Evolutionary conservation across 176 grass and related monocot genomes (phyloP).

Genomic region (Dendrocalamus sinicus): DNA sequence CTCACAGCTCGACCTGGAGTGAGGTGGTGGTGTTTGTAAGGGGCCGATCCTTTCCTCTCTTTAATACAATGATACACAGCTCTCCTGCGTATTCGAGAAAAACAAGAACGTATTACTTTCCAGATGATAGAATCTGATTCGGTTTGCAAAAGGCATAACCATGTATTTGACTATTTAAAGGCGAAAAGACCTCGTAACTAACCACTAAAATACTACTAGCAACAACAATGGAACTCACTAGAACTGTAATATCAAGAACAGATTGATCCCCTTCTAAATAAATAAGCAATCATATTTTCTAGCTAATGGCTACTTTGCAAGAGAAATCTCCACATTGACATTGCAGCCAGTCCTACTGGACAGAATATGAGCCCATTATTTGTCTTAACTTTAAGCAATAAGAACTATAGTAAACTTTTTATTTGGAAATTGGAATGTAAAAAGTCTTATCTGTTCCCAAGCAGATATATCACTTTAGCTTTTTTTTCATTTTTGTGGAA

Average conservation of each 20-base stretch:
- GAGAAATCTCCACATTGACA: too few relatives aligned
- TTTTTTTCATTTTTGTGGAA: not conserved
- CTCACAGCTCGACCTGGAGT: too few relatives aligned
- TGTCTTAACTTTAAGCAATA: too few relatives aligned
- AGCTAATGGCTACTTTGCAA: too few relatives aligned
- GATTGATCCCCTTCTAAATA: slow-evolving; percentile 1
- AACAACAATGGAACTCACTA: not conserved
- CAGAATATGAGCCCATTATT: too few relatives aligned
- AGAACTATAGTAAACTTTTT: not conserved
- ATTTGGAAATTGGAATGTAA: not conserved
- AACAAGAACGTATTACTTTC: not conserved
- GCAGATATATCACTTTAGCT: not conserved
- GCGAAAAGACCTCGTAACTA: not conserved
- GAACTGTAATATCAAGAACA: not conserved
- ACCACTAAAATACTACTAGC: not conserved
- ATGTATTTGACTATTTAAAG: not conserved
- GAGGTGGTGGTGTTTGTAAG: too few relatives aligned
- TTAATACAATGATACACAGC: too few relatives aligned
- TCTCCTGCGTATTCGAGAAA: too few relatives aligned
- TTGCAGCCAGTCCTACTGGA: too few relatives aligned
- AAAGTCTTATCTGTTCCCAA: not conserved
- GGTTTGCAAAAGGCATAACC: not conserved
- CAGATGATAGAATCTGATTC: not conserved
- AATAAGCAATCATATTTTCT: not conserved
- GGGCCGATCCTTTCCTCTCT: too few relatives aligned